phyloP scores from a whole-genome alignment of 2,329 filamentous ascomycete species.

The Penicillium sp. region DNA sequence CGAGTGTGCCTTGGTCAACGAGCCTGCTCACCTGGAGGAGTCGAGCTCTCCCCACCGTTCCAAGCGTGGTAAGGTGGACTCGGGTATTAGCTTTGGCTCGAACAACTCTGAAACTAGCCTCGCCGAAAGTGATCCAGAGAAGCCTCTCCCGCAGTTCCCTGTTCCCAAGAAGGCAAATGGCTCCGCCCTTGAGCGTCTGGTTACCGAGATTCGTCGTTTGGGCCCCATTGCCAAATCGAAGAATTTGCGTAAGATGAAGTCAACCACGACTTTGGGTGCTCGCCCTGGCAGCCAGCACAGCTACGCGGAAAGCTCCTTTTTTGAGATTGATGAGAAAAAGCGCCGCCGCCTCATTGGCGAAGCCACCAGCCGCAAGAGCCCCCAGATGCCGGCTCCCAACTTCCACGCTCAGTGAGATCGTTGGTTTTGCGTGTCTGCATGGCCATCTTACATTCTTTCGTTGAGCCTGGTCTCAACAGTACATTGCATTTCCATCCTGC shows the following conservation, averaged over 20 bases:
- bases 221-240: conserved; percentile 26
- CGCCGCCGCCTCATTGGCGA: conserved; percentile 49
- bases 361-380: conserved; percentile 40
- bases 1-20: conserved; percentile 54
- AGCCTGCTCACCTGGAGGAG: conserved; percentile 38
- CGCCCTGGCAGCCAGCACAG: conserved; percentile 32
- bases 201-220: conserved; percentile 56
- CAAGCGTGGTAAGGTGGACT: conserved; percentile 59
- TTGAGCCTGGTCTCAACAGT: conserved; percentile 9
- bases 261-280: conserved; percentile 53
- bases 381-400: conserved; percentile 26
- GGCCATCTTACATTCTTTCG: conserved; percentile 2
- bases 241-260: conserved; percentile 48
- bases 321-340: conserved; percentile 51
- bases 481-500: conserved; percentile 4
- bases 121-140: conserved; percentile 35
- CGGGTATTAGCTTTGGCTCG: conserved; percentile 50
- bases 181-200: conserved; percentile 59
- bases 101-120: conserved; percentile 3
- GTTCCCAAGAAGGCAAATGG: conserved; percentile 32
- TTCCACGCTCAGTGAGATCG: conserved; percentile 2
- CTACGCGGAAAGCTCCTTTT: conserved; percentile 39
- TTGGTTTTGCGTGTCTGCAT: not conserved
- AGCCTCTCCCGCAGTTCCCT: conserved; percentile 43
- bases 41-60: conserved; percentile 32